Base-by-base conservation (phyloP, 805 yeast species). In the Candida quercuum region DNA sequence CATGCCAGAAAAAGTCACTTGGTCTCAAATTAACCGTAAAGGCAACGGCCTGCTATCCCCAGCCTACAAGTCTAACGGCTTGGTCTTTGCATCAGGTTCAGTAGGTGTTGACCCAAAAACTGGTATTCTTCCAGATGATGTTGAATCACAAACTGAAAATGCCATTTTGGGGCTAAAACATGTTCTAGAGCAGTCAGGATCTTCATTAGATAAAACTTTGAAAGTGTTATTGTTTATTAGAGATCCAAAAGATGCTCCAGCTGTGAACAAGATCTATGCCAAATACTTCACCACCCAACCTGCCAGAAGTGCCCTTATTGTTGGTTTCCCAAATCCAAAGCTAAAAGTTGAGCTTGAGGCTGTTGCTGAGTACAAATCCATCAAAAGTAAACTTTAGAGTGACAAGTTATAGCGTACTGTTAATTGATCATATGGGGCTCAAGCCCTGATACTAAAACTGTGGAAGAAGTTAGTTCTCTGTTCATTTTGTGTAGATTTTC, bases 271-370 rank as follows among this genome's bases (percentile, higher is more conserved):
- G 32, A 62, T 74, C 29, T 76, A 74, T 51, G 60, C 58, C 14
- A 61, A 67, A 43, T 60, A 64, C 49, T 70, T 76, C 60, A 63
- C 66, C 3, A 59, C 62, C 32, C 61, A 63, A 44, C 81, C 81
- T 15, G 76, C 76, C 7, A 66, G 81, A 61, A 66, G 72, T 33
- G 71, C 77, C 51, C 61, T 75, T 26, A 61, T 71, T 36, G 78
- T 70, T 24, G 67, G 60, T 7, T 74, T 75, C 59, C 76, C 76
- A 50, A 67, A 72, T 51, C 63, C 69, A 10, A 48, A 59, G n/a
- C 43, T 74, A 37, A 66, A 71, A 46, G 71, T 76, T 33, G 81
- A 76, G 50, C 50, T 74, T 38, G 80, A 75, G 48, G 67, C 69
- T 35, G 59, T 74, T 49, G 74, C 75, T 24, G 56, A 49, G 32